Percentiles rank a stretch among this genome's conserved stretches.
phyloP scores from a whole-genome alignment of 768 basidiomycete genomes.

The Phanerochaete carnosa region DNA sequence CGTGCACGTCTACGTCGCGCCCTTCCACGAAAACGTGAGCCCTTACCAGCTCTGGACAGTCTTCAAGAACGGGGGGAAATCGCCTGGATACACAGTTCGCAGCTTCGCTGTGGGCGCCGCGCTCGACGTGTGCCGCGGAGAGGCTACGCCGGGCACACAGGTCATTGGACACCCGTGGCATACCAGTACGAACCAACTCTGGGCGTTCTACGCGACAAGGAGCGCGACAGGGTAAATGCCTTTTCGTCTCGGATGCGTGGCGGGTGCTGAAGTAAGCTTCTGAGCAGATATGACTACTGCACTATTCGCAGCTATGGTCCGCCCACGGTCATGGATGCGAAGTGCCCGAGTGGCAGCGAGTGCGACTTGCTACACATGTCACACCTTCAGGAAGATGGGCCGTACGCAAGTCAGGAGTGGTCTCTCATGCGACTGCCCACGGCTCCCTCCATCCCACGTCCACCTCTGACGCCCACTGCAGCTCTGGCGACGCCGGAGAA shows the following conservation, averaged over 20 bases:
- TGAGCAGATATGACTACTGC: not conserved
- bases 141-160: not conserved
- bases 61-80: not conserved
- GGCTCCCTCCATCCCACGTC: not conserved
- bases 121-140: not conserved
- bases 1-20: not conserved
- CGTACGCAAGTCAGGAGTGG: not conserved
- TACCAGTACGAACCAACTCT: not conserved
- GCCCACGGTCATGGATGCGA: not conserved
- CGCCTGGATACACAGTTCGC: not conserved
- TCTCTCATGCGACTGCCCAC: not conserved
- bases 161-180: not conserved
- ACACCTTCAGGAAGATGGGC: not conserved
- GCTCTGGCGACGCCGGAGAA: not conserved
- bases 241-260: not conserved
- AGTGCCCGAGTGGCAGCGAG: not conserved
- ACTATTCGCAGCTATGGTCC: not conserved
- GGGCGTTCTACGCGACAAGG: not conserved
- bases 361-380: not conserved
- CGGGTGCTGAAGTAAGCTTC: no score
- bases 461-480: not conserved
- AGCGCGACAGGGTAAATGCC: not conserved
- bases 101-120: not conserved
- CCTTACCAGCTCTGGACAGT: not conserved
- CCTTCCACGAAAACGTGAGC: not conserved